Evolutionary conservation across 2,329 filamentous ascomycete species (phyloP).

Genomic region (Gnomoniopsis smithogilvyi): DNA sequence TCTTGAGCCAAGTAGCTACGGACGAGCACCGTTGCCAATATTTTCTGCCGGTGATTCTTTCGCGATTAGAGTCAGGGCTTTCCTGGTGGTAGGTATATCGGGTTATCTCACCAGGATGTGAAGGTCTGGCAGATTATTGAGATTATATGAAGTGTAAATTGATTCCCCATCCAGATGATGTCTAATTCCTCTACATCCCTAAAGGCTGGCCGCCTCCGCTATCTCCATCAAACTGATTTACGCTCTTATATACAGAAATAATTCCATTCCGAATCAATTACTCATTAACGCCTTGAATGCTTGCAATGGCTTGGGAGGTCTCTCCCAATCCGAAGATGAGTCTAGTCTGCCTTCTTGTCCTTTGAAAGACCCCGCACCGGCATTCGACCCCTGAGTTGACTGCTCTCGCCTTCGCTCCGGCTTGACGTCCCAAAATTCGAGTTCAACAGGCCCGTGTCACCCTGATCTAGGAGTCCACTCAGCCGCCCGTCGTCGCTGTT

Average conservation of each 20-base stretch:
- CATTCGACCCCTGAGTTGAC: constrained; percentile 34
- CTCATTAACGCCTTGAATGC: constrained; percentile 14
- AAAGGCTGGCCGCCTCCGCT: constrained; percentile 6
- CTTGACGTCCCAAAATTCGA: constrained; percentile 34
- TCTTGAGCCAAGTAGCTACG: too few relatives aligned
- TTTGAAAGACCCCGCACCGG: constrained; percentile 28
- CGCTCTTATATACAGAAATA: constrained; percentile 15
- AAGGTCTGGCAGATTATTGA: background rate
- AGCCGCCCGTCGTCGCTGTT: constrained; percentile 50
- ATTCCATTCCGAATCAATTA: constrained; percentile 14
- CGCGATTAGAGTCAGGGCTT: background rate
- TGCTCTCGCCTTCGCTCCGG: constrained; percentile 35
- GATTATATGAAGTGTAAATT: background rate
- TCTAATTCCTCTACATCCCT: constrained; percentile 10
- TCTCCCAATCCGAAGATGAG: background rate
- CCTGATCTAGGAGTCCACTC: constrained; percentile 8
- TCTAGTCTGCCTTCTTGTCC: constrained; percentile 45
- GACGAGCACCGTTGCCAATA: background rate
- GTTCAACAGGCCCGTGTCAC: constrained; percentile 28
- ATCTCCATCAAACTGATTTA: background rate
- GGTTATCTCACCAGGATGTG: background rate
- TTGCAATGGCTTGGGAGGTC: background rate
- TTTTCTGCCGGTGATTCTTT: background rate
- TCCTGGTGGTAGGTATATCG: background rate
- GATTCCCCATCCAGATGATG: constrained; percentile 12